Base-by-base conservation (phyloP, 495 filamentous ascomycete genomes). In the Aspergillus nanangensis region DNA sequence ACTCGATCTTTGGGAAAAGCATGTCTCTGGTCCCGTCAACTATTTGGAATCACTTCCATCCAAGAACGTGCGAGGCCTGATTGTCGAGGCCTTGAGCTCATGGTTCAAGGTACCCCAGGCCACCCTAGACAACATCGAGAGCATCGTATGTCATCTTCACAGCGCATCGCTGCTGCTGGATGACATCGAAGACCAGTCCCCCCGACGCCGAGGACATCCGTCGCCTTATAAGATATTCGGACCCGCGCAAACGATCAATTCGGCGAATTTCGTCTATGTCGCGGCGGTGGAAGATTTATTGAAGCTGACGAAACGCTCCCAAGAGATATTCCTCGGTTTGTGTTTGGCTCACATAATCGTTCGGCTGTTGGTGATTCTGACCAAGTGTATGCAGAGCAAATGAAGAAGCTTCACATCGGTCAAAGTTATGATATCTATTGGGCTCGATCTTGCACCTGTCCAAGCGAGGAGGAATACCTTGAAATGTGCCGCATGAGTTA, bases 251-350 rank as follows among this genome's bases (percentile, higher is more conserved):
- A 75, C 75, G 4, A 74, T 80, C 52, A 80, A 80, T 55, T 59
- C 58, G 14, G 74, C 77, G 7, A 78, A 71, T 40, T 78, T 67
- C 44, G 75, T 92, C 36, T 91, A 94, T 69, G 89, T 96, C 55
- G 71, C 74, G 51, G 90, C 87, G 0, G 71, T 94, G 34, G 76
- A 83, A 44, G 34, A 59, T n/a, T n/a, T n/a, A n/a, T n/a, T n/a
- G n/a, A n/a, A n/a, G n/a, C n/a, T n/a, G n/a, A n/a, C n/a, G n/a
- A n/a, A n/a, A n/a, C n/a, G n/a, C n/a, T n/a, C n/a, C n/a, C n/a
- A n/a, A n/a, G n/a, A n/a, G n/a, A n/a, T n/a, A n/a, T n/a, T n/a
- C n/a, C n/a, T n/a, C n/a, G n/a, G n/a, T n/a, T n/a, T n/a, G n/a
- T n/a, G n/a, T n/a, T n/a, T n/a, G n/a, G n/a, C n/a, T n/a, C n/a